Evolutionary conservation across 1,284 basidiomycete species (phyloP), one percentile per base, ranked within the genome.

Genomic region (Schizophyllum amplum): DNA sequence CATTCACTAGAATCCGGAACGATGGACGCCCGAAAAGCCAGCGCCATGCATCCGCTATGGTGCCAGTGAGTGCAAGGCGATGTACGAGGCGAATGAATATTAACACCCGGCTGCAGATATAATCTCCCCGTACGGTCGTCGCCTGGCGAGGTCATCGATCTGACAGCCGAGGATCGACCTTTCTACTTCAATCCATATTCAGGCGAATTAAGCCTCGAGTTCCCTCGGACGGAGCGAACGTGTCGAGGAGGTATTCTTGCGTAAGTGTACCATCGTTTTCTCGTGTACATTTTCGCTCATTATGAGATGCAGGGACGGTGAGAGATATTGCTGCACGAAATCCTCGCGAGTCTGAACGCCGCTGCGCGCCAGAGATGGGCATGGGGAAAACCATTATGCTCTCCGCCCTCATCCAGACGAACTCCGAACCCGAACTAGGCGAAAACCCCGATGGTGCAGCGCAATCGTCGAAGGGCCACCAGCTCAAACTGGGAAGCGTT

Each of bases 301-400:
- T 54, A 53, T 54, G 55, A 52, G 65, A 54, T 59, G 15, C 60
- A 85, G 83, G 58, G 84, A 87, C 60, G 83, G 86, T 86, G 69
- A 72, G 55, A 15, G 27, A 48, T 46, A 6, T 6, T 33, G 27
- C 27, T 5, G 5, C 27, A 13, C 27, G 13, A 13, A 33, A 53
- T 27, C 47, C 20, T 52, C 17, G 47, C 55, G 63, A 51, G 62
- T 0, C n/a, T 5, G 5, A 5, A n/a, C 5, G n/a, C 6, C 47
- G 7, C 5, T 50, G 24, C 22, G 47, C 47, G 15, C 21, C 33
- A 20, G 48, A 22, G 13, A 50, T 88, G 92, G 92, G 95, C 7
- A 92, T 98, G 84, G 96, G 96, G 4, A 99, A 99, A 74, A 98
- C 96, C 0, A 94, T 96, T 66, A 96, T 97, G 93, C 75, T 98